phyloP scores from a whole-genome alignment of 306 rosid genomes.

The Vigna reflexopilosa region DNA sequence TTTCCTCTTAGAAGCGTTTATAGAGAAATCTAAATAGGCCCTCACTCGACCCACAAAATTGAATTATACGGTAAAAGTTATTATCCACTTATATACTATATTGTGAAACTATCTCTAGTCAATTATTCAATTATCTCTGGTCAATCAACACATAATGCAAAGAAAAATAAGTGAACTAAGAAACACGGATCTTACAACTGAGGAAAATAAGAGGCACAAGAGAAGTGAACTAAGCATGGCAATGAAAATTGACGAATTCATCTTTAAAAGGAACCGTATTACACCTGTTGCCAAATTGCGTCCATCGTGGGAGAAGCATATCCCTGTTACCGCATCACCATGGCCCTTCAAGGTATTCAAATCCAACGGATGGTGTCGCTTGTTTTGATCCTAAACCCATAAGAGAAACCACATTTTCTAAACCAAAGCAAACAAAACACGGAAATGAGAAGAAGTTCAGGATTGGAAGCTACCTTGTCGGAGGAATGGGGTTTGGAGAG shows the following conservation, averaged over 20 bases:
- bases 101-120: too few relatives aligned
- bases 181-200: background rate
- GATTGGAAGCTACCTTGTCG: slow-evolving; percentile 64
- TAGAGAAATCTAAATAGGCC: too few relatives aligned
- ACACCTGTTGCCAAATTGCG: slow-evolving; percentile 83
- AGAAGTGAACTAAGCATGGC: background rate
- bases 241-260: background rate
- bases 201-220: background rate
- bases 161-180: background rate
- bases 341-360: slow-evolving; percentile 98
- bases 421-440: background rate
- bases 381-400: slow-evolving; percentile 75
- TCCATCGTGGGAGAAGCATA: slow-evolving; percentile 84
- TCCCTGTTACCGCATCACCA: slow-evolving; percentile 83
- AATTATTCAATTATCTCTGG: too few relatives aligned
- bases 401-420: background rate
- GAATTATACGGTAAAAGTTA: too few relatives aligned
- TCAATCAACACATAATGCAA: background rate
- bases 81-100: too few relatives aligned
- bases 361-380: slow-evolving; percentile 95
- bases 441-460: background rate
- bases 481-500: slow-evolving; percentile 72
- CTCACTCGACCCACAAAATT: too few relatives aligned
- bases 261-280: background rate
- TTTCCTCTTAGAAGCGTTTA: too few relatives aligned